A percentile compares a stretch with the other conserved stretches of the same genome.
Conservation (phyloP, 805 yeast genomes). For the Debaryomyces maramus region DNA sequence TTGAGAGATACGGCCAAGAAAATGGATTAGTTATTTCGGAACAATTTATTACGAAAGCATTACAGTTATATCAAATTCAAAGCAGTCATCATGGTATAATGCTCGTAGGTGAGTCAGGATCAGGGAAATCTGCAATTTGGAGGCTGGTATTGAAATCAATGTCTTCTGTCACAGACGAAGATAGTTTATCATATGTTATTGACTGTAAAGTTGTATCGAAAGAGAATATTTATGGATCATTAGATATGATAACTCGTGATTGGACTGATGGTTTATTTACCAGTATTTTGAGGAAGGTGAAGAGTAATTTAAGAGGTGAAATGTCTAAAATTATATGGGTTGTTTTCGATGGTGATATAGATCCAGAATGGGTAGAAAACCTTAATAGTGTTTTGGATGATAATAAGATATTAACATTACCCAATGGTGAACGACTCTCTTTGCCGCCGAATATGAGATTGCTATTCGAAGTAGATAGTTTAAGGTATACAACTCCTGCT, state of each 20-base stretch:
- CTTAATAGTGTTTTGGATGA: slow-evolving; percentile 91
- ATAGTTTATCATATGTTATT: slow-evolving; percentile 45
- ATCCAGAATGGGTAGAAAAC: slow-evolving; percentile 92
- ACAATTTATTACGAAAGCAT: slow-evolving; percentile 52
- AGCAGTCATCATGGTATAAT: slow-evolving; percentile 74
- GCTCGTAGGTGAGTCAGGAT: slow-evolving; percentile 72
- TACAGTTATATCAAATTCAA: slow-evolving; percentile 64
- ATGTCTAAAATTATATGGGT: slow-evolving; percentile 62
- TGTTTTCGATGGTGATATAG: slow-evolving; percentile 88
- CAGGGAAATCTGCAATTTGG: slow-evolving; percentile 69
- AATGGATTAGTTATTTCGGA: slow-evolving; percentile 34
- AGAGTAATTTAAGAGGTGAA: slow-evolving; percentile 61
- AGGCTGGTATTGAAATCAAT: slow-evolving; percentile 48
- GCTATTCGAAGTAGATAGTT: slow-evolving; percentile 72
- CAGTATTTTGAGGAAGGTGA: slow-evolving; percentile 56
- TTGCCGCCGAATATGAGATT: slow-evolving; percentile 64
- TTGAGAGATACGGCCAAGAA: slow-evolving; percentile 26
- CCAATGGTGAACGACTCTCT: slow-evolving; percentile 82
- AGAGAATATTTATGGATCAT: slow-evolving; percentile 61
- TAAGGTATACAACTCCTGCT: slow-evolving; percentile 79
- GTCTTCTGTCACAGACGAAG: slow-evolving; percentile 31
- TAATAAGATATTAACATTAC: slow-evolving; percentile 74
- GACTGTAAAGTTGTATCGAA: slow-evolving; percentile 80
- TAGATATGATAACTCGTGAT: slow-evolving; percentile 79
- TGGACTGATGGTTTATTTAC: slow-evolving; percentile 92